A percentile compares a stretch with the other conserved stretches of the same genome.
phyloP scores from a whole-genome alignment of 805 yeast species.

The Kazachstania bromeliacearum region DNA sequence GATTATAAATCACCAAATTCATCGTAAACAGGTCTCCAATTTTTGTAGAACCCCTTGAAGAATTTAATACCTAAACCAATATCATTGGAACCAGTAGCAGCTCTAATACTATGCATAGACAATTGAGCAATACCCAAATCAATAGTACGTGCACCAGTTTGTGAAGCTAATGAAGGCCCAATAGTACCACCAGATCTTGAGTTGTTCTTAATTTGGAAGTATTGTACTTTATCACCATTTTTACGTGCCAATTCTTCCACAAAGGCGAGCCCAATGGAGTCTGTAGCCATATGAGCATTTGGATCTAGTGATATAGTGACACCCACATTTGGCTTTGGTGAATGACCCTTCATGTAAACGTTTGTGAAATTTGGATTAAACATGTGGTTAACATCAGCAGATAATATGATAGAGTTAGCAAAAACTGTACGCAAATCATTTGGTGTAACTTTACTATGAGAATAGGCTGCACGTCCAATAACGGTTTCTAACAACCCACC shows the following conservation, averaged over 20 bases:
- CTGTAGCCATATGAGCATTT: conserved; percentile 79
- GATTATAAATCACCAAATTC: conserved; percentile 39
- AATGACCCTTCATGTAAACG: conserved; percentile 70
- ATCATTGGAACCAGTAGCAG: conserved; percentile 70
- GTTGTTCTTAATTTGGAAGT: conserved; percentile 80
- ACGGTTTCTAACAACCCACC: conserved; percentile 64
- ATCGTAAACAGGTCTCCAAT: conserved; percentile 56
- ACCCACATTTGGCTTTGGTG: conserved; percentile 73
- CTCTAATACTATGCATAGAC: conserved; percentile 81
- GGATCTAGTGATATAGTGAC: conserved; percentile 63
- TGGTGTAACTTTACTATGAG: conserved; percentile 9
- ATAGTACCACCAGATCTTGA: conserved; percentile 83
- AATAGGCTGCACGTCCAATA: conserved; percentile 44
- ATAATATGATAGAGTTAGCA: conserved; percentile 70
- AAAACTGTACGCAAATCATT: conserved; percentile 34
- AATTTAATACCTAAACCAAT: conserved; percentile 65
- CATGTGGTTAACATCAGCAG: conserved; percentile 80
- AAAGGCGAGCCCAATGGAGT: conserved; percentile 60
- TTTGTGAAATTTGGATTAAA: conserved; percentile 64
- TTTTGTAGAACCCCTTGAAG: conserved; percentile 57
- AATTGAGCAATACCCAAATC: conserved; percentile 79
- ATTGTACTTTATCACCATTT: conserved; percentile 61
- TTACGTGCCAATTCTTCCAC: conserved; percentile 58
- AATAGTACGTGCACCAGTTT: conserved; percentile 65
- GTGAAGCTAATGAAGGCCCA: conserved; percentile 59